Evolutionary conservation across 106 monocot genomes (phyloP).

Genomic region (Acorus gramineus): DNA sequence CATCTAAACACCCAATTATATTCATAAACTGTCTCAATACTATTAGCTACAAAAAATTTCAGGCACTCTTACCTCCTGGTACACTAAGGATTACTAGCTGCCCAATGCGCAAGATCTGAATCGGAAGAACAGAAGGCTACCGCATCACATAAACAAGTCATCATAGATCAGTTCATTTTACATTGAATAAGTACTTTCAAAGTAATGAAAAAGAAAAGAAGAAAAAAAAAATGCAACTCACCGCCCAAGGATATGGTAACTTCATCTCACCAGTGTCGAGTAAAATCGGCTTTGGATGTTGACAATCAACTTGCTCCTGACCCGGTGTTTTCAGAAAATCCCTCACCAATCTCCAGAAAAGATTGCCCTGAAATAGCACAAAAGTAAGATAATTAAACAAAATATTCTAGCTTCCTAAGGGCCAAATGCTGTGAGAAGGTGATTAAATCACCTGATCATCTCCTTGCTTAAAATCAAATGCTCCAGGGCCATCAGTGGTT

Average conservation of each 20-base stretch:
- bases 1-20: no score
- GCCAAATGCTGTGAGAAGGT: no score
- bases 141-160: no score
- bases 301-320: slow-evolving; percentile 67
- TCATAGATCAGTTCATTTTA: no score
- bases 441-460: slow-evolving; percentile 46
- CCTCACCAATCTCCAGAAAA: slow-evolving; percentile 83
- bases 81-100: slow-evolving; percentile 81
- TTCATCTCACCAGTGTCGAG: slow-evolving; percentile 90
- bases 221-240: slow-evolving; percentile 22
- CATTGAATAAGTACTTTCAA: background rate
- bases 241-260: slow-evolving; percentile 84
- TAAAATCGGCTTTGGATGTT: slow-evolving; percentile 81
- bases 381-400: no score
- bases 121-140: slow-evolving; percentile 85
- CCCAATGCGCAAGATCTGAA: slow-evolving; percentile 80
- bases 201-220: background rate
- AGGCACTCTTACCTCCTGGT: slow-evolving; percentile 58
- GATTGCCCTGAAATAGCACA: slow-evolving; percentile 48
- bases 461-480: slow-evolving; percentile 90
- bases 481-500: slow-evolving; percentile 93
- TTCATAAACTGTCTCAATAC: no score
- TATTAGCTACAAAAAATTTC: no score
- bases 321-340: slow-evolving; percentile 56
- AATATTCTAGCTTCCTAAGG: no score